These are phyloP conservation scores for Candida silvicultrix DNA, from an alignment of 805 yeast genomes.

Conservation along the genomic window DNA sequence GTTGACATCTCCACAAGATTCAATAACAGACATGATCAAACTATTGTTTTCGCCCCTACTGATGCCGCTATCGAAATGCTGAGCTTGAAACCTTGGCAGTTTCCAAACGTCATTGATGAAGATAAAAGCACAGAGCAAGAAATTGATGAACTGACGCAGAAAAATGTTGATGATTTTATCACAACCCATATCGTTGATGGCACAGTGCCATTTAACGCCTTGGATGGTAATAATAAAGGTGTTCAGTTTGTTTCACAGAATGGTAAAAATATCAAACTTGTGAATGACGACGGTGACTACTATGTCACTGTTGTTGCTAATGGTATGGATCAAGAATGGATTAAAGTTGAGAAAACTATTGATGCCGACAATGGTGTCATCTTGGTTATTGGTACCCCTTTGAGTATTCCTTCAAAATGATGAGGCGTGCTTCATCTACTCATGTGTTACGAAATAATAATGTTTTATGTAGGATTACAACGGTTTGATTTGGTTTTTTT, in stretches of 20 bases:
- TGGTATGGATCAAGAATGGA: constrained; percentile 29
- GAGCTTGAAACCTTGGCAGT: constrained; percentile 72
- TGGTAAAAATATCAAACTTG: constrained; percentile 30
- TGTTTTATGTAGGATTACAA: neutral
- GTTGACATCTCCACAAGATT: constrained; percentile 41
- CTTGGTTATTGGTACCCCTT: constrained; percentile 29
- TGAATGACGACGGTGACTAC: constrained; percentile 28
- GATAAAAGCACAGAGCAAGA: constrained; percentile 30
- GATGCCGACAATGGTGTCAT: constrained; percentile 41
- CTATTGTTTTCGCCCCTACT: constrained; percentile 65
- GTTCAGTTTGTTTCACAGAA: constrained; percentile 27
- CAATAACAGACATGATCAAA: constrained; percentile 34
- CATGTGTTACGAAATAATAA: neutral
- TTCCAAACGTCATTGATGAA: constrained; percentile 46
- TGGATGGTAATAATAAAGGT: constrained; percentile 15
- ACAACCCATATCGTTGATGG: constrained; percentile 51
- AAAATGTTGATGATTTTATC: constrained; percentile 53
- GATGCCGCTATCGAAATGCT: constrained; percentile 51
- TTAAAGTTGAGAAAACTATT: constrained; percentile 27
- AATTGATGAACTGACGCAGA: constrained; percentile 41
- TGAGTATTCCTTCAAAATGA: neutral
- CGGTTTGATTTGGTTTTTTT: neutral
- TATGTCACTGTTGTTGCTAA: constrained; percentile 25
- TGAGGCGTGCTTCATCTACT: neutral
- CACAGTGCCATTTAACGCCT: constrained; percentile 15